Base-by-base conservation (phyloP, 1,139 yeast species). In the Magnusiomyces suaveolens region DNA sequence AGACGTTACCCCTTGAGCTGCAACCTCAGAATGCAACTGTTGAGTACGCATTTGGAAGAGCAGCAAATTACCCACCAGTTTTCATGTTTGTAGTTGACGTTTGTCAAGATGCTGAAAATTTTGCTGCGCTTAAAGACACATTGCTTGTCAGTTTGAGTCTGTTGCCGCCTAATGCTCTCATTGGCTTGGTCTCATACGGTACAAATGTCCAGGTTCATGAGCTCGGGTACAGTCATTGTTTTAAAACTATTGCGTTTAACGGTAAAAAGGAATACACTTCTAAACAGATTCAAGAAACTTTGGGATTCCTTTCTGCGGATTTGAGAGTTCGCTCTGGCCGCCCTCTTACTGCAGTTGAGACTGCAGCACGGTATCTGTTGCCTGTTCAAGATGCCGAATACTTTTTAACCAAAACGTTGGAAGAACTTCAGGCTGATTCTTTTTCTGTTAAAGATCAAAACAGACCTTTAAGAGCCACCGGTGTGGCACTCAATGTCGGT, bases 51-150 rank as follows among this genome's bases (percentile, higher is more conserved):
- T 72, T 84, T 24, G 78, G 80, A 0, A 72, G 77, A 46, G 59
- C 58, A 0, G 72, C 74, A 26, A 66, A 68, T 18, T 66, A 73
- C 4, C 65, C 68, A 2, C 73, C 74, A 1, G 75, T 83, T 3
- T 83, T 81, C 64, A 63, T 83, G 39, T 83, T 75, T 61, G 81
- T 84, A n/a, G 80, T 85, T 29, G 94, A 85, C 67, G 75, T 84
- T 0, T 80, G 87, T 60, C 71, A 80, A 52, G 84, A 78, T 47
- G 64, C 65, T 2, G 74, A 72, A 47, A 73, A 72, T 55, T 63
- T 78, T n/a, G 80, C 75, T 52, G 76, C 84, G 1, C 68, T 85
- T 57, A 79, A 77, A 59, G 87, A 83, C 50, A 75, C 82, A 3
- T 66, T 85, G 29, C 62, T 75, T 12, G 69, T 75, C 25, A 76